phyloP scores from a whole-genome alignment of 2,329 filamentous ascomycete genomes.

The Trichoderma sp. region DNA sequence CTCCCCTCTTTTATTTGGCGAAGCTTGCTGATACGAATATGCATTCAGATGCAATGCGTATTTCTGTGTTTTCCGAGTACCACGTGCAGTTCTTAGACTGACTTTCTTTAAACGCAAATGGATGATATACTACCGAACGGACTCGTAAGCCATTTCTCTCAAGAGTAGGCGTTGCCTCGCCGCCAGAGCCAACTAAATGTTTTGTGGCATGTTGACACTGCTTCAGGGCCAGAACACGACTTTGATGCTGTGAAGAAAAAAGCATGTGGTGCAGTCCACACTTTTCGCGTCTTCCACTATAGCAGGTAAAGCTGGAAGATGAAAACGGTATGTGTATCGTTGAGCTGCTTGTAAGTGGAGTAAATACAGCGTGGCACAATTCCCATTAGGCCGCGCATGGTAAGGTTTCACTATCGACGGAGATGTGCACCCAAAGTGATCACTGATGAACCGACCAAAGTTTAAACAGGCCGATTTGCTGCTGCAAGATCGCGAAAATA shows the following conservation, averaged over 20 bases:
- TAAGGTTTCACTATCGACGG: slow-evolving; percentile 12
- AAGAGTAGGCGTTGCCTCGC: neutral
- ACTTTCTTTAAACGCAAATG: neutral
- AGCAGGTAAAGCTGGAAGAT: neutral
- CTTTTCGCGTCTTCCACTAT: neutral
- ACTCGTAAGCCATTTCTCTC: neutral
- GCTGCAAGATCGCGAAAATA: slow-evolving; percentile 15
- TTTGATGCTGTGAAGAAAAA: neutral
- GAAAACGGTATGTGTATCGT: neutral
- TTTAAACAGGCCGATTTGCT: neutral
- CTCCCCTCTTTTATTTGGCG: neutral
- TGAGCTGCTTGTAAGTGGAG: neutral
- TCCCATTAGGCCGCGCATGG: neutral
- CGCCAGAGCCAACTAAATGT: neutral
- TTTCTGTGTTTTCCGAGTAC: neutral
- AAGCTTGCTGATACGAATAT: neutral
- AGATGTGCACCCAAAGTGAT: slow-evolving; percentile 5
- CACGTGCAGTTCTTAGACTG: neutral
- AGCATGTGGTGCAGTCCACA: neutral
- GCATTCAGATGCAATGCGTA: neutral
- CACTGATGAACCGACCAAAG: neutral
- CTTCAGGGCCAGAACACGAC: neutral
- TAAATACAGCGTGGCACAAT: neutral
- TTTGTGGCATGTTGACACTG: neutral
- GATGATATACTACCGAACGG: neutral